These are phyloP conservation scores for Podospora australis DNA, from an alignment of 495 filamentous ascomycete species.

Conservation along the genomic window DNA sequence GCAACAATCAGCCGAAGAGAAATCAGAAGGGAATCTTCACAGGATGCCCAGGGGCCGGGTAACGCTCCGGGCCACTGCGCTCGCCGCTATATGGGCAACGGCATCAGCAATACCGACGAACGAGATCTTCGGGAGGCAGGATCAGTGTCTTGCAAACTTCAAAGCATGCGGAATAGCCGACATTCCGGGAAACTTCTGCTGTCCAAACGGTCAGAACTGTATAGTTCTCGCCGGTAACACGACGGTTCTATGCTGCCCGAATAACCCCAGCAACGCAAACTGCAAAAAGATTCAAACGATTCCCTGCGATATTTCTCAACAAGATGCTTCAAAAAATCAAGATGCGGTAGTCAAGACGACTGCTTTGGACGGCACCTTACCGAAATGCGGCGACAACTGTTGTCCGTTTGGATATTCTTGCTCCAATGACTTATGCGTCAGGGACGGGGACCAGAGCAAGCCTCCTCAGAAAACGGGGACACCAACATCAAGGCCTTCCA, in stretches of 20 bases:
- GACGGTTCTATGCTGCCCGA: conserved; percentile 73
- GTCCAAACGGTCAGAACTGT: conserved; percentile 56
- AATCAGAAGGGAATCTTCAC: not conserved
- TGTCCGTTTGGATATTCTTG: conserved; percentile 81
- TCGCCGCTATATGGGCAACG: conserved; percentile 25
- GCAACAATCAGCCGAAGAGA: not conserved
- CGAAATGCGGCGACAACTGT: conserved; percentile 56
- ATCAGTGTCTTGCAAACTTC: conserved; percentile 26
- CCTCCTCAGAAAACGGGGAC: conserved; percentile 16
- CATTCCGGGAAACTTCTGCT: conserved; percentile 72
- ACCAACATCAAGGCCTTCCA: conserved; percentile 16
- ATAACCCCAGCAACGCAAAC: conserved; percentile 50
- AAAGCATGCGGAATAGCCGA: conserved; percentile 44
- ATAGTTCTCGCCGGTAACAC: conserved; percentile 56
- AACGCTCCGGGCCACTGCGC: conserved; percentile 21
- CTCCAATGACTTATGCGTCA: conserved; percentile 35
- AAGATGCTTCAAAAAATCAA: conserved; percentile 59
- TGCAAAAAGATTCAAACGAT: conserved; percentile 66
- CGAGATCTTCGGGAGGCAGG: conserved; percentile 29
- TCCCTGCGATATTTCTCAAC: conserved; percentile 59
- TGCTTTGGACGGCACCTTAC: conserved; percentile 47
- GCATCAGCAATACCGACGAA: conserved; percentile 25
- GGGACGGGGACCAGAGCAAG: conserved; percentile 32
- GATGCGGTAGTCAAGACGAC: conserved; percentile 64
- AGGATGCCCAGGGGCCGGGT: conserved; percentile 14